A percentile compares a stretch with the other conserved stretches of the same genome.
Conservation (phyloP, 106 monocot genomes). For the Dioscorea alata region DNA sequence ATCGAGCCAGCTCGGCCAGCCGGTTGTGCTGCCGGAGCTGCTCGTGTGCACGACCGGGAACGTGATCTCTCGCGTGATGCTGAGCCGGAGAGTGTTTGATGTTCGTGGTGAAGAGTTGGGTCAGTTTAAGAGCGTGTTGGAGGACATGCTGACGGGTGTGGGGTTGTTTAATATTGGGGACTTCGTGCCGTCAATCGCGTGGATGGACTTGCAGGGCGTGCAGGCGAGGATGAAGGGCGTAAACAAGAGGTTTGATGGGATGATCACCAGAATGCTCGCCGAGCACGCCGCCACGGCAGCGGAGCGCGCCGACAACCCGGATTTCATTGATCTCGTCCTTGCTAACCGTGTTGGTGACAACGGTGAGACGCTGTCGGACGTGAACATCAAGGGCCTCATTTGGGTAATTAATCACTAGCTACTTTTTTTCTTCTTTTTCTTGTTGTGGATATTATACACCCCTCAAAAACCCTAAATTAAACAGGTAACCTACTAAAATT, state of each 20-base stretch:
- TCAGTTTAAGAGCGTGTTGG: conserved; percentile 38
- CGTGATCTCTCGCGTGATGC: conserved; percentile 25
- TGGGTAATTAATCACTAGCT: conserved; percentile 18
- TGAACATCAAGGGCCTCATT: conserved; percentile 41
- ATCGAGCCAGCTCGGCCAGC: neutral
- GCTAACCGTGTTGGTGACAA: conserved; percentile 12
- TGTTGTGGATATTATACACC: too few species aligned
- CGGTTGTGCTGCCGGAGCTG: conserved; percentile 16
- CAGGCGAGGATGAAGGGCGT: conserved; percentile 26
- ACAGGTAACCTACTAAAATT: too few species aligned
- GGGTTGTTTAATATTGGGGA: conserved; percentile 35
- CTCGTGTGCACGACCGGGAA: conserved; percentile 25
- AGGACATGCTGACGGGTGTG: conserved; percentile 21
- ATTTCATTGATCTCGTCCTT: conserved; percentile 19
- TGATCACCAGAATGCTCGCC: conserved; percentile 16
- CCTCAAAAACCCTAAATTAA: too few species aligned
- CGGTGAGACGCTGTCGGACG: conserved; percentile 28
- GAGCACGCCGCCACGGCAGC: conserved; percentile 22
- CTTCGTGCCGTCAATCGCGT: conserved; percentile 28
- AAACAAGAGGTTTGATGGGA: conserved; percentile 10
- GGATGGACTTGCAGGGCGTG: conserved; percentile 35
- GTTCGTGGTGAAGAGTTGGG: conserved; percentile 19
- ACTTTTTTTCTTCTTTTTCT: conserved; percentile 1
- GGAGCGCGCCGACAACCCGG: conserved; percentile 12
- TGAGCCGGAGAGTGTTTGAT: conserved; percentile 32